Evolutionary conservation across 2,329 filamentous ascomycete genomes (phyloP), one percentile per base, ranked within the genome.

Genomic region (Neofusicoccum ribis): DNA sequence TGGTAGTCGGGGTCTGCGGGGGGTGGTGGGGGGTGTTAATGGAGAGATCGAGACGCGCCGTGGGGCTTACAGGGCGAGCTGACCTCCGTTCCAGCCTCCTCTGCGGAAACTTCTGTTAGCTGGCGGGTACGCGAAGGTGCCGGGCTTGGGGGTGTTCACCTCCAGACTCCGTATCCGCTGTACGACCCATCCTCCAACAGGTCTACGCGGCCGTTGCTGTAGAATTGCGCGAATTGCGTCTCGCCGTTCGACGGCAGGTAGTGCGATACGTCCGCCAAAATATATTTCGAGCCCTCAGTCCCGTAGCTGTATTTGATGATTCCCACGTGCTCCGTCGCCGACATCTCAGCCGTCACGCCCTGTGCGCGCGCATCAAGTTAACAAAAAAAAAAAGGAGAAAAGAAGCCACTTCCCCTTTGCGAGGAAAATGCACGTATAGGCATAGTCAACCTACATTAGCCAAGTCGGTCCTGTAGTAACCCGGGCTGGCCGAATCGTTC

Each of bases 271-370:
- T 83, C 81, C 0, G 82, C 76, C 2, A 83, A 68, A 1, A 83
- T 69, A 47, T 81, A 76, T 17, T 75, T 76, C 8, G 36, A 5
- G 74, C 72, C 52, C 1, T 72, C 71, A 0, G 72, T 68, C 0
- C 87, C 84, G 64, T 89, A 91, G 0, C 76, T 81, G 69, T 91
- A 90, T 65, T 84, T 80, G 70, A 86, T 85, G n/a, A 89, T 75
- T 0, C 86, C 87, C 0, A 85, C 83, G 67, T 84, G 86, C 3
- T 78, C 73, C 0, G 85, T 81, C 1, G 85, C 88, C 7, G 82
- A 81, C 66, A 91, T 71, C 71, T 89, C 84, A 2, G 88, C 82
- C 0, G 76, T 76, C 1, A 89, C 83, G 3, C 84, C 85, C 60
- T 63, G 15, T 9, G n/a, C 23, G 34, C 20, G 12, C 15, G n/a